Conservation (phyloP, 2,329 filamentous ascomycete genomes). For the Colletotrichum magnum region DNA sequence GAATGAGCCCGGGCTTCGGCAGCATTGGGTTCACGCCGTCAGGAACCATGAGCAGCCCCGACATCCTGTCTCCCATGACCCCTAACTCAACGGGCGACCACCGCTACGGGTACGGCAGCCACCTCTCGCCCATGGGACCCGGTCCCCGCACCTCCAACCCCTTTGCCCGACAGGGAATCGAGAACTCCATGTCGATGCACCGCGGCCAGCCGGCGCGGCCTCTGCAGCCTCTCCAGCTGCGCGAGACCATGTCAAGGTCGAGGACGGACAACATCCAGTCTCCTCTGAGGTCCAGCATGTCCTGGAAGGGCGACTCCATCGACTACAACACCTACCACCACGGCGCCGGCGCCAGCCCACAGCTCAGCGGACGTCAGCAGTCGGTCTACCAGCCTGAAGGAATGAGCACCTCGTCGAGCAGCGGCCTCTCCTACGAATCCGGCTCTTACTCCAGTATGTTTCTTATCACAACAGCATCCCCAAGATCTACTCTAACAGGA, state of each 20-base stretch:
- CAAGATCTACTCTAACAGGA: constrained; percentile 39
- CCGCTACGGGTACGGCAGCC: constrained; percentile 66
- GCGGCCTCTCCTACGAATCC: constrained; percentile 64
- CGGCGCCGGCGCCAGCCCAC: constrained; percentile 60
- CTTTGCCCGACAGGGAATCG: constrained; percentile 65
- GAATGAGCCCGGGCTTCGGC: constrained; percentile 77
- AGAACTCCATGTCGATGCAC: constrained; percentile 57
- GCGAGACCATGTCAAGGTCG: constrained; percentile 70
- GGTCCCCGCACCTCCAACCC: constrained; percentile 66
- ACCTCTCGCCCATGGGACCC: constrained; percentile 63
- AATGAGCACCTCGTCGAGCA: constrained; percentile 56
- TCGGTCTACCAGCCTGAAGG: constrained; percentile 66
- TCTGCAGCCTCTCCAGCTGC: constrained; percentile 70
- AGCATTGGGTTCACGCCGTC: constrained; percentile 74
- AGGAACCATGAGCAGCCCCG: constrained; percentile 63
- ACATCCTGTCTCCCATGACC: constrained; percentile 70
- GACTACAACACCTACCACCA: constrained; percentile 70
- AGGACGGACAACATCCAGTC: constrained; percentile 72
- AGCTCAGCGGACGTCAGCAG: constrained; percentile 61
- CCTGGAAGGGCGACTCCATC: constrained; percentile 73
- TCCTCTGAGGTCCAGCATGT: constrained; percentile 71
- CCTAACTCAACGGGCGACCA: constrained; percentile 57
- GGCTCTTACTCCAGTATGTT: constrained; percentile 66
- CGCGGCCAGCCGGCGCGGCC: constrained; percentile 63
- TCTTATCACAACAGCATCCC: neutral